A percentile compares a stretch with the other conserved stretches of the same genome.
These are phyloP conservation scores for Coemansia javaensis DNA, from an alignment of 192 early-diverging fungal genomes.

Conservation along the genomic window DNA sequence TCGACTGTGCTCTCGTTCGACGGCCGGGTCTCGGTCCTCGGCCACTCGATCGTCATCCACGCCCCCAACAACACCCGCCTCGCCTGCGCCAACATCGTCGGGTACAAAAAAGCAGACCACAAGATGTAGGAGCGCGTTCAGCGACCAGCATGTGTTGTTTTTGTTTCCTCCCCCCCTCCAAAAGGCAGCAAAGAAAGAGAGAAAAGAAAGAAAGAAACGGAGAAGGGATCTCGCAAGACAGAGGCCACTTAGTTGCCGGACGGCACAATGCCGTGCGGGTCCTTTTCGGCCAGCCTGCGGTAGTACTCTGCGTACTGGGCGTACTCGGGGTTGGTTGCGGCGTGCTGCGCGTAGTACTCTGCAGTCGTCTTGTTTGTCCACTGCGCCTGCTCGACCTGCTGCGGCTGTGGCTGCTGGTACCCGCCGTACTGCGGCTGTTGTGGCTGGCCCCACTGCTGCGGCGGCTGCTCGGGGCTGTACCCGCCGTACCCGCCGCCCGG, in stretches of 20 bases:
- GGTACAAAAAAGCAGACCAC: too few relatives aligned
- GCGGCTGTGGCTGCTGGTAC: constrained; percentile 22
- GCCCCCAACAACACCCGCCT: constrained; percentile 47
- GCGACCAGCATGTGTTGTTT: too few relatives aligned
- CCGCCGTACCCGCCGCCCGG: constrained; percentile 10
- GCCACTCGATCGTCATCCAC: constrained; percentile 58
- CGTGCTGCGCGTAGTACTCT: constrained; percentile 48
- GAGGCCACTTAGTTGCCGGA: constrained; percentile 27
- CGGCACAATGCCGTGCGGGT: constrained; percentile 46
- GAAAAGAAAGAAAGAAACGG: too few relatives aligned
- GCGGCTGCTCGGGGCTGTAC: constrained; percentile 10
- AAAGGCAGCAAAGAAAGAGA: too few relatives aligned
- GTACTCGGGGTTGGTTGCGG: constrained; percentile 39
- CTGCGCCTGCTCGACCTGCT: constrained; percentile 18
- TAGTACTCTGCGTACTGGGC: constrained; percentile 51
- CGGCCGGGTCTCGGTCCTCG: constrained; percentile 45
- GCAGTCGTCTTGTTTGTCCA: constrained; percentile 51
- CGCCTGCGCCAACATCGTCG: constrained; percentile 55
- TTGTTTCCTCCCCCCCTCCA: too few relatives aligned
- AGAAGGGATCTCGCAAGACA: too few relatives aligned
- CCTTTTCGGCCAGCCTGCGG: constrained; percentile 43
- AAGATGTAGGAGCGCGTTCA: too few relatives aligned
- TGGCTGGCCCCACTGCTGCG: constrained; percentile 1
- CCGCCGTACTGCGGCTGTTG: constrained; percentile 11
- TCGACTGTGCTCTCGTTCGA: constrained; percentile 45